phyloP scores from a whole-genome alignment of 306 rosid genomes.

The Gleditsia sinensis region DNA sequence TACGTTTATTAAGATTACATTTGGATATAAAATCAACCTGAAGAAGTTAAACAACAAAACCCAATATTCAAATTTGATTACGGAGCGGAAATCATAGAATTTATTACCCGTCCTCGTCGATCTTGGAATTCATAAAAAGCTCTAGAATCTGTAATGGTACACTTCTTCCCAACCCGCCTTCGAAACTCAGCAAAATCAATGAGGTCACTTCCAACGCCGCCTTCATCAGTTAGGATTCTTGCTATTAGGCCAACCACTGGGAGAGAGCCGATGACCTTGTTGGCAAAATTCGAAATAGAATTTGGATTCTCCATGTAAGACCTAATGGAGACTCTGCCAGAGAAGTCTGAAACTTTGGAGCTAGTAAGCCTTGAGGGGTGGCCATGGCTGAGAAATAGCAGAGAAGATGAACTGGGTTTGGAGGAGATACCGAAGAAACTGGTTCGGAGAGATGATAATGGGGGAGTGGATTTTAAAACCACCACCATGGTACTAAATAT shows the following conservation, averaged over 20 bases:
- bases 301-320: constrained; percentile 80
- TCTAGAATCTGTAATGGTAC: constrained; percentile 61
- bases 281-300: constrained; percentile 64
- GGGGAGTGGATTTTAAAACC: constrained; percentile 45
- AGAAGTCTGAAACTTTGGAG: constrained; percentile 25
- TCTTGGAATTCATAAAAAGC: constrained; percentile 78
- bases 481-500: constrained; percentile 47
- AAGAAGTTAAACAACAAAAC: not conserved
- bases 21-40: not conserved
- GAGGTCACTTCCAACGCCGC: constrained; percentile 81
- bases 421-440: constrained; percentile 32
- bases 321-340: constrained; percentile 42
- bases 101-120: constrained; percentile 67
- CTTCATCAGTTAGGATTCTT: constrained; percentile 79
- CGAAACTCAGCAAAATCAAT: constrained; percentile 90
- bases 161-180: constrained; percentile 81
- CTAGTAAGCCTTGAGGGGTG: constrained; percentile 34
- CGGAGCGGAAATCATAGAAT: not conserved
- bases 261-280: constrained; percentile 80
- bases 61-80: not conserved
- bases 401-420: constrained; percentile 50
- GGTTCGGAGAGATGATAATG: constrained; percentile 46
- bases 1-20: not conserved
- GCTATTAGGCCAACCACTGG: constrained; percentile 85
- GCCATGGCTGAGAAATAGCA: constrained; percentile 45